Conservation (phyloP, 73 alveolate species). For the Blepharisma japonicum region DNA sequence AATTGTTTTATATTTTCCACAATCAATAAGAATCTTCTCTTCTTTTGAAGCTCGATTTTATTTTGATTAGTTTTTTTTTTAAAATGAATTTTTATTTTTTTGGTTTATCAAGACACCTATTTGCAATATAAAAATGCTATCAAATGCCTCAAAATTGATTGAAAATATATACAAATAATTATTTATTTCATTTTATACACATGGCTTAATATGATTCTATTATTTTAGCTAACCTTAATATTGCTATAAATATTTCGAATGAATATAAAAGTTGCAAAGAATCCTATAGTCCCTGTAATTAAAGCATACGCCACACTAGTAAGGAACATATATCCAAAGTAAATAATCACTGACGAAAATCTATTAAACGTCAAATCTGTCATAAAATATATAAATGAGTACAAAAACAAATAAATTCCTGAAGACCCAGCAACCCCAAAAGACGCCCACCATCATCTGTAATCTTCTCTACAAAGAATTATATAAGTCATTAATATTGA, state of each 20-base stretch:
- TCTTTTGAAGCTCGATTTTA: too few species aligned
- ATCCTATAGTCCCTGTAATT: slow-evolving; percentile 51
- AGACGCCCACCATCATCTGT: slow-evolving; percentile 54
- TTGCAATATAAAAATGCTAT: too few species aligned
- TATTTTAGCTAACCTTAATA: slow-evolving; percentile 34
- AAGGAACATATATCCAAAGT: slow-evolving; percentile 47
- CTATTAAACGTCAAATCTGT: slow-evolving; percentile 38
- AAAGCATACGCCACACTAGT: slow-evolving; percentile 33
- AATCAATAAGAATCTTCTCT: too few species aligned
- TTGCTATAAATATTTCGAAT: slow-evolving; percentile 34
- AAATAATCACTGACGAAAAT: slow-evolving; percentile 34
- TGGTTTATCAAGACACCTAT: too few species aligned
- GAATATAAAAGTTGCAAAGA: slow-evolving; percentile 47
- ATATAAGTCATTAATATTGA: slow-evolving; percentile 42
- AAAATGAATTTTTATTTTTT: too few species aligned
- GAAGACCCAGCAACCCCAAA: slow-evolving; percentile 46
- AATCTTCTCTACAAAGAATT: slow-evolving; percentile 36
- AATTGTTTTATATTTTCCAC: too few species aligned
- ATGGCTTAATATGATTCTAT: not conserved
- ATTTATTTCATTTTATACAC: too few species aligned
- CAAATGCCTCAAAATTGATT: too few species aligned
- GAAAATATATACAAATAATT: too few species aligned
- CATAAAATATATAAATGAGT: slow-evolving; percentile 37
- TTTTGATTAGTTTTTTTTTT: too few species aligned
- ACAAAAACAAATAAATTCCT: slow-evolving; percentile 42